Evolutionary conservation across 116 monocot species (phyloP).

Genomic region (Cymodocea nodosa): DNA sequence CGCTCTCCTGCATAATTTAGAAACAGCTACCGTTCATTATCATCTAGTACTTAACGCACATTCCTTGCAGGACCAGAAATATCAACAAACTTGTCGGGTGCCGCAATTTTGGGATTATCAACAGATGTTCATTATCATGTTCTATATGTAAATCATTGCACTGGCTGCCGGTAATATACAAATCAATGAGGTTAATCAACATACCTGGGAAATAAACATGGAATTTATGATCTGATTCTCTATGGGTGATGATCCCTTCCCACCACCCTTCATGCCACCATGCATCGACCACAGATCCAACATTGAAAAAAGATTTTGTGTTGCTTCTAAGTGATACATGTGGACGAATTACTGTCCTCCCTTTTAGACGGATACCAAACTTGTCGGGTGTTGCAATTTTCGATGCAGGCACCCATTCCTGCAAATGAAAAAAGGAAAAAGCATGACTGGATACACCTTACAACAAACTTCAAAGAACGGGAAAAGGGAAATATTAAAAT

Average conservation of each 20-base stretch:
- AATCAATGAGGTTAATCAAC: not conserved
- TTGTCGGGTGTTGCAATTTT: constrained; percentile 46
- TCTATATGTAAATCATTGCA: no score
- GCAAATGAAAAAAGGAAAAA: constrained; percentile 3
- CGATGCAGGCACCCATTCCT: constrained; percentile 72
- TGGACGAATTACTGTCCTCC: constrained; percentile 62
- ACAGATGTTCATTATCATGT: no score
- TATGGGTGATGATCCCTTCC: constrained; percentile 71
- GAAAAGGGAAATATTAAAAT: not conserved
- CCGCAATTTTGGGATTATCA: no score
- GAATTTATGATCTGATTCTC: constrained; percentile 23
- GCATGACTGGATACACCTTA: not conserved
- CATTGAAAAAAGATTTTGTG: constrained; percentile 11
- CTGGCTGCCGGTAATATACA: no score
- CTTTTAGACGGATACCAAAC: constrained; percentile 36
- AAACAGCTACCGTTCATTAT: not conserved
- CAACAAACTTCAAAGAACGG: not conserved
- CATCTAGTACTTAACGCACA: not conserved
- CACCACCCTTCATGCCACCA: constrained; percentile 98
- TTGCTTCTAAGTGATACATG: constrained; percentile 9
- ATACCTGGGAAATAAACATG: constrained; percentile 84
- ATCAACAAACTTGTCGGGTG: no score
- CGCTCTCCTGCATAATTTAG: constrained; percentile 45
- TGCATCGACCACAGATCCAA: constrained; percentile 71
- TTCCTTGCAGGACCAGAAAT: not conserved